Percentiles rank a stretch among this genome's conserved stretches.
These are phyloP conservation scores for Hevea brasiliensis DNA, from an alignment of 345 rosid genomes.

Conservation along the genomic window DNA sequence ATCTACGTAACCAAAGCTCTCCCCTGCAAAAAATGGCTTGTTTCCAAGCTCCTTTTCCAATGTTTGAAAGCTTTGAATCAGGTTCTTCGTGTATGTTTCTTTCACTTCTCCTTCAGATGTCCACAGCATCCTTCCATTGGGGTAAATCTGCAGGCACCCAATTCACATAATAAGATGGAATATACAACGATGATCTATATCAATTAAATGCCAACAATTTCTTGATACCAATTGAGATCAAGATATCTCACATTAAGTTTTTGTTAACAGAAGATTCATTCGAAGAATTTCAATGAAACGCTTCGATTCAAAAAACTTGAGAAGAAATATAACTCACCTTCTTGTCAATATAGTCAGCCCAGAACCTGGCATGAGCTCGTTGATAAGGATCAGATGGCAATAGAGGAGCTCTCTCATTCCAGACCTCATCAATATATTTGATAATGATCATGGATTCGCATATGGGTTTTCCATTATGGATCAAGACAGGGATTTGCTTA, in stretches of 20 bases:
- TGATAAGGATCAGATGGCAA: slow-evolving; percentile 14
- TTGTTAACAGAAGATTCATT: too few relatives aligned
- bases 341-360: slow-evolving; percentile 14
- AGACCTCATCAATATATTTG: slow-evolving; percentile 14
- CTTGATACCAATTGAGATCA: too few relatives aligned
- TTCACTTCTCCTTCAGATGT: not conserved
- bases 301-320: too few relatives aligned
- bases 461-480: slow-evolving; percentile 13
- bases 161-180: too few relatives aligned
- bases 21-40: not conserved
- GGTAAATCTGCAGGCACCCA: slow-evolving; percentile 10
- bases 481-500: slow-evolving; percentile 12
- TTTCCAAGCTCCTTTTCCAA: not conserved
- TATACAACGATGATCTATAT: too few relatives aligned
- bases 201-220: too few relatives aligned
- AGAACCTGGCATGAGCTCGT: slow-evolving; percentile 16
- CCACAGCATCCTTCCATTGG: slow-evolving; percentile 3
- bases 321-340: not conserved
- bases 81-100: not conserved
- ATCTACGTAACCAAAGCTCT: slow-evolving; percentile 4
- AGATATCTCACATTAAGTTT: too few relatives aligned
- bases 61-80: not conserved
- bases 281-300: too few relatives aligned
- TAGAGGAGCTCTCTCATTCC: slow-evolving; percentile 6
- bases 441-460: slow-evolving; percentile 16